A percentile compares a stretch with the other conserved stretches of the same genome.
phyloP scores from a whole-genome alignment of 768 basidiomycete species.

The Lactarius evosmus region DNA sequence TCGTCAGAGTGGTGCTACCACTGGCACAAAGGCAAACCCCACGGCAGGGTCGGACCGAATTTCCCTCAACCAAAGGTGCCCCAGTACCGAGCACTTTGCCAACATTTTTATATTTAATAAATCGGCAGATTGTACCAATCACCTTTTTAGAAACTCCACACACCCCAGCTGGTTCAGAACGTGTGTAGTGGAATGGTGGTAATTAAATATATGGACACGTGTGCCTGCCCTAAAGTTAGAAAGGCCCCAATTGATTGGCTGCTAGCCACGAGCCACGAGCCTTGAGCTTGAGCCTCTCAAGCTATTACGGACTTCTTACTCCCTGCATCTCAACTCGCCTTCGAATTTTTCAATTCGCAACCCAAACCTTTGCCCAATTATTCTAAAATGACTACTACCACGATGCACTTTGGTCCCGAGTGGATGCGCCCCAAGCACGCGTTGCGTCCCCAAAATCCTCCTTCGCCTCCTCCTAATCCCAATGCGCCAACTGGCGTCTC shows the following conservation, averaged over 20 bases:
- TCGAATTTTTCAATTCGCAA: slow-evolving; percentile 3
- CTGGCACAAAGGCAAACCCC: neutral
- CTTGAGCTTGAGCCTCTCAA: slow-evolving; percentile 17
- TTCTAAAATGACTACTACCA: slow-evolving; percentile 51
- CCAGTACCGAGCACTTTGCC: neutral
- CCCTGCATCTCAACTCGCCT: slow-evolving; percentile 9
- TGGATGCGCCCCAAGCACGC: slow-evolving; percentile 87
- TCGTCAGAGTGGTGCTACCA: slow-evolving; percentile 32
- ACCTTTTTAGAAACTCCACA: too few relatives aligned
- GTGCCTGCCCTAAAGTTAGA: slow-evolving; percentile 24
- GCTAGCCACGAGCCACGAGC: slow-evolving; percentile 2
- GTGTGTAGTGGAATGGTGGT: neutral
- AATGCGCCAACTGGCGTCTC: slow-evolving; percentile 49
- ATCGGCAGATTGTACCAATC: neutral
- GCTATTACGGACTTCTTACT: slow-evolving; percentile 1
- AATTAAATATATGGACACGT: neutral
- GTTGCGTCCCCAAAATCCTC: slow-evolving; percentile 51
- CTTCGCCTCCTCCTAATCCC: slow-evolving; percentile 51
- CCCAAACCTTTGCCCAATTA: neutral
- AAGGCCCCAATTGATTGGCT: slow-evolving; percentile 13
- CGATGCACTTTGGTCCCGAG: slow-evolving; percentile 90
- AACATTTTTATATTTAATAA: neutral
- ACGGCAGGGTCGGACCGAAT: slow-evolving; percentile 15
- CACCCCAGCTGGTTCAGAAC: too few relatives aligned
- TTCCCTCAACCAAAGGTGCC: neutral